These are phyloP conservation scores for Tolypocladium tundrense DNA, from an alignment of 2,329 filamentous ascomycete genomes.

Conservation along the genomic window DNA sequence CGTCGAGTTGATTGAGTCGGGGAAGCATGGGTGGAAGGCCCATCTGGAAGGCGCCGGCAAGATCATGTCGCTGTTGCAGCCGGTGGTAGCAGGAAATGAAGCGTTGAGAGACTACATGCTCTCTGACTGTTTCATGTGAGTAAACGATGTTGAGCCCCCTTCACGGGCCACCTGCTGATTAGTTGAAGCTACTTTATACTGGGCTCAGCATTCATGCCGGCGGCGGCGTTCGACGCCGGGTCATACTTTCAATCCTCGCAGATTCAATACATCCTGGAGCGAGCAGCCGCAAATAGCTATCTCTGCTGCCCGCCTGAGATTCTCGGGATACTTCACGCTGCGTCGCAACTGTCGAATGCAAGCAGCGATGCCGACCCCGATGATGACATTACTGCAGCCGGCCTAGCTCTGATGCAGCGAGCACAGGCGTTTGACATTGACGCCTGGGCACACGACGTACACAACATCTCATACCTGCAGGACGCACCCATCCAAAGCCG, in stretches of 20 bases:
- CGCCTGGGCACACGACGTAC: slow-evolving; percentile 28
- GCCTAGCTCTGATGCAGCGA: slow-evolving; percentile 22
- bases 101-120: slow-evolving; percentile 33
- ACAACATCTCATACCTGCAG: slow-evolving; percentile 21
- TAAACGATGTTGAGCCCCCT: background rate
- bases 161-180: background rate
- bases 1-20: slow-evolving; percentile 38
- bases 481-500: slow-evolving; percentile 24
- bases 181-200: slow-evolving; percentile 31
- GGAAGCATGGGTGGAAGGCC: slow-evolving; percentile 34
- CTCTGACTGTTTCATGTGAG: slow-evolving; percentile 37
- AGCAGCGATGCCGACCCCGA: slow-evolving; percentile 13
- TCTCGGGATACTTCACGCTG: slow-evolving; percentile 31
- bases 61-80: slow-evolving; percentile 31
- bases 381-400: slow-evolving; percentile 19
- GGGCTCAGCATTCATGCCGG: slow-evolving; percentile 31
- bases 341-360: slow-evolving; percentile 27
- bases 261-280: slow-evolving; percentile 25
- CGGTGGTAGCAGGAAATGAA: slow-evolving; percentile 20
- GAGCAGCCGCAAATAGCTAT: slow-evolving; percentile 33
- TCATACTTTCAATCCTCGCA: slow-evolving; percentile 26
- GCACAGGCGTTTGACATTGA: slow-evolving; percentile 30
- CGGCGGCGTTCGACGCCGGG: slow-evolving; percentile 15
- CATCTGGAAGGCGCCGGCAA: slow-evolving; percentile 35
- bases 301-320: slow-evolving; percentile 35